Conservation (phyloP, 106 monocot genomes). For the Agapanthus africanus region DNA sequence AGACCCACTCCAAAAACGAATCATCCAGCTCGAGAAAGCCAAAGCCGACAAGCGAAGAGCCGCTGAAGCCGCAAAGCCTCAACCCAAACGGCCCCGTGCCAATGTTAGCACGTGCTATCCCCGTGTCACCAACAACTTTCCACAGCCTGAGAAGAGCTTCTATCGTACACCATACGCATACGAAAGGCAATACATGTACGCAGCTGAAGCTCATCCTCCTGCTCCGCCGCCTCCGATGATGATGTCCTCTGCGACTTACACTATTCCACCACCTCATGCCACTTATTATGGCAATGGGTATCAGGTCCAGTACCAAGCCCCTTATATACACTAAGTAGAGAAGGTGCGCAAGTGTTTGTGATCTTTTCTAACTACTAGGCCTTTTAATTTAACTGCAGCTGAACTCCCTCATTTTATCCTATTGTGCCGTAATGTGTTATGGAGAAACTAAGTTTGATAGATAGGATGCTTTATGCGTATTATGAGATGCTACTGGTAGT, state of each 20-base stretch:
- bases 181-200: constrained; percentile 53
- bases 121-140: constrained; percentile 22
- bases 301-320: constrained; percentile 57
- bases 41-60: constrained; percentile 93
- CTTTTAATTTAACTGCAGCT: constrained; percentile 3
- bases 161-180: constrained; percentile 53
- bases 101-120: constrained; percentile 33
- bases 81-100: constrained; percentile 81
- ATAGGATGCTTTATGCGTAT: constrained; percentile 6
- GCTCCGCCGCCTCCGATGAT: constrained; percentile 20
- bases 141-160: constrained; percentile 69
- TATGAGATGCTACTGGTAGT: background rate
- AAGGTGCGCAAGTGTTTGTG: constrained; percentile 20
- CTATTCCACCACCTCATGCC: constrained; percentile 40
- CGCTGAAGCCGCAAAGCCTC: constrained; percentile 70
- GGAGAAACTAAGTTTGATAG: constrained; percentile 21
- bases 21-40: constrained; percentile 77
- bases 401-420: background rate
- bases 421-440: constrained; percentile 22
- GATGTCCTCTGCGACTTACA: constrained; percentile 39
- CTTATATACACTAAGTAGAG: constrained; percentile 65
- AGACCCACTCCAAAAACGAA: constrained; percentile 69
- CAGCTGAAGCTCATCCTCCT: constrained; percentile 39
- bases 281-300: constrained; percentile 72
- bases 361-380: constrained; percentile 31